A percentile compares a stretch with the other conserved stretches of the same genome.
Evolutionary conservation across 2,329 filamentous ascomycete genomes (phyloP).

Genomic region (Penicillium expansum): DNA sequence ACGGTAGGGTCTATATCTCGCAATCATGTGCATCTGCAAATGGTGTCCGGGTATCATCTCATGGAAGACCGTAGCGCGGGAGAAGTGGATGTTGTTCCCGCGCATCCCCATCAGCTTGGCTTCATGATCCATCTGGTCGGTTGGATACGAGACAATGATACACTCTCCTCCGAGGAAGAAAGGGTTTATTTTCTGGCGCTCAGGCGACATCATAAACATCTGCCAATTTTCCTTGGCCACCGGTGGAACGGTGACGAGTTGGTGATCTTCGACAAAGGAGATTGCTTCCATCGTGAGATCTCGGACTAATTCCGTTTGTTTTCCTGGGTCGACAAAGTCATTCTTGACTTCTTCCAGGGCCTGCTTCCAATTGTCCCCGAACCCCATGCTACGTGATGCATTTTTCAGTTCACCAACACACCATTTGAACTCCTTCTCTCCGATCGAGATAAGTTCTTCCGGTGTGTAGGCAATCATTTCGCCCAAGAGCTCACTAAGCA

Average conservation of each 20-base stretch:
- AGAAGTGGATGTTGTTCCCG: constrained; percentile 56
- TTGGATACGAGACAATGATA: constrained; percentile 55
- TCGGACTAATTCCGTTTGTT: constrained; percentile 54
- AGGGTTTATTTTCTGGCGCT: constrained; percentile 54
- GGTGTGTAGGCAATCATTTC: constrained; percentile 58
- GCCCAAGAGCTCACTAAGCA: constrained; percentile 53
- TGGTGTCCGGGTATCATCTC: constrained; percentile 56
- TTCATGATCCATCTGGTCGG: constrained; percentile 35
- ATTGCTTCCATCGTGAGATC: constrained; percentile 53
- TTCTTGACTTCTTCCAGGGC: constrained; percentile 58
- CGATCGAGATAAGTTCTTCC: constrained; percentile 17
- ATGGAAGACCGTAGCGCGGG: constrained; percentile 60
- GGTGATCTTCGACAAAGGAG: constrained; percentile 52
- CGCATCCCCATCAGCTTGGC: constrained; percentile 59
- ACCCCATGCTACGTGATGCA: constrained; percentile 51
- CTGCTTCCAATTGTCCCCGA: constrained; percentile 47
- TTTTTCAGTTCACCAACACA: constrained; percentile 56
- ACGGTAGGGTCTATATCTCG: constrained; percentile 51
- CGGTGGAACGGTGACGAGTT: constrained; percentile 56
- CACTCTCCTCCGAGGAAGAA: constrained; percentile 58
- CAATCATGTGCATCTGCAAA: constrained; percentile 50
- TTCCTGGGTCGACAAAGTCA: constrained; percentile 53
- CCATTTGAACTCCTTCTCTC: constrained; percentile 48
- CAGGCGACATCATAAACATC: constrained; percentile 57
- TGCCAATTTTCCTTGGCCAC: constrained; percentile 55